Evolutionary conservation across 2,329 filamentous ascomycete genomes (phyloP).

Genomic region (Triangularia verruculosa): DNA sequence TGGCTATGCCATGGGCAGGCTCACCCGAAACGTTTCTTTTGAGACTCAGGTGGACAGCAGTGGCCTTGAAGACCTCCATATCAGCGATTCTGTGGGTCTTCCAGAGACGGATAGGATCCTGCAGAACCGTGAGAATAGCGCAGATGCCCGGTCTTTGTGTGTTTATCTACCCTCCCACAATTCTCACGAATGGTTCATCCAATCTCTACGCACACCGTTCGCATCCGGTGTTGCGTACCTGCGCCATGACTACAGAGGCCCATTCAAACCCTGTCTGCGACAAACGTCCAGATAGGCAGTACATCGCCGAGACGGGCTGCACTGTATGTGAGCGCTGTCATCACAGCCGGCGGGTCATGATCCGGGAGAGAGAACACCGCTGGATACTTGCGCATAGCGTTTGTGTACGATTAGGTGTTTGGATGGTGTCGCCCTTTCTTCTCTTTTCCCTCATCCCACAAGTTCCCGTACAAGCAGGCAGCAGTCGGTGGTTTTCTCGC

Average conservation of each 20-base stretch:
- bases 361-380: constrained; percentile 42
- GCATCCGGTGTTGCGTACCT: constrained; percentile 39
- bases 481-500: too few relatives aligned
- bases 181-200: too few relatives aligned
- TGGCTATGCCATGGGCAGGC: constrained; percentile 17
- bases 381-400: constrained; percentile 44
- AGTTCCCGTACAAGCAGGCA: too few relatives aligned
- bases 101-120: constrained; percentile 10
- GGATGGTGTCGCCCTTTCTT: too few relatives aligned
- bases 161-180: too few relatives aligned
- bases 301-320: constrained; percentile 37
- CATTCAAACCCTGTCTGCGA: constrained; percentile 38
- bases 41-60: constrained; percentile 27
- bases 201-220: constrained; percentile 49
- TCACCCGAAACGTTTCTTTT: constrained; percentile 22
- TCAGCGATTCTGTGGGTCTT: constrained; percentile 6
- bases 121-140: constrained; percentile 20
- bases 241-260: constrained; percentile 41
- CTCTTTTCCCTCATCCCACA: too few relatives aligned
- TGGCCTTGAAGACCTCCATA: constrained; percentile 9
- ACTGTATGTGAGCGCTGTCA: constrained; percentile 38
- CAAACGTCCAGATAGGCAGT: constrained; percentile 31
- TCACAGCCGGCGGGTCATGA: constrained; percentile 40
- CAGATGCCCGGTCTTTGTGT: too few relatives aligned
- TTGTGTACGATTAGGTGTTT: too few relatives aligned